Percentiles rank a stretch among this genome's conserved stretches.
Evolutionary conservation across 176 grass and related monocot genomes (phyloP).

Genomic region (Bromus sterilis): DNA sequence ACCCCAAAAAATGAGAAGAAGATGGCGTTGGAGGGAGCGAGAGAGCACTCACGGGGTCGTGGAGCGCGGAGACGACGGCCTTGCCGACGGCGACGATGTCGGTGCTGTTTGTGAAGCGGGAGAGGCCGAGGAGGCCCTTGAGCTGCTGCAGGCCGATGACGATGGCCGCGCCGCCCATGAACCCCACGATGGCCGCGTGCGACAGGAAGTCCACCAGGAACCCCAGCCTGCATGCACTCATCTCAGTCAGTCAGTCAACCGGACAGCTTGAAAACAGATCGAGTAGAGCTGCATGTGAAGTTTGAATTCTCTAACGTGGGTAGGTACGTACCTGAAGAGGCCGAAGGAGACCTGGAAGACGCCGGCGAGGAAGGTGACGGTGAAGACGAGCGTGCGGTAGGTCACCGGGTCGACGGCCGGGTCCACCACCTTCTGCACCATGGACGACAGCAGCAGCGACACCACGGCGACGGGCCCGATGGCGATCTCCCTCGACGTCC

Average conservation of each 20-base stretch:
- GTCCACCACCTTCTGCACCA: constrained; percentile 81
- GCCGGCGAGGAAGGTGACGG: constrained; percentile 78
- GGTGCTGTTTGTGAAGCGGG: constrained; percentile 79
- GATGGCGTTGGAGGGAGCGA: neutral
- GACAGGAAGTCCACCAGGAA: constrained; percentile 92
- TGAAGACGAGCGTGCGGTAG: constrained; percentile 71
- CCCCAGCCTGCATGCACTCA: constrained; percentile 40
- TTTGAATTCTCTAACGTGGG: neutral
- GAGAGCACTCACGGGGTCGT: constrained; percentile 48
- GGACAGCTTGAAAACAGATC: neutral
- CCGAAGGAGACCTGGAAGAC: constrained; percentile 87
- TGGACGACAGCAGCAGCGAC: constrained; percentile 87
- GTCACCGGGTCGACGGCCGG: constrained; percentile 51
- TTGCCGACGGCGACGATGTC: constrained; percentile 71
- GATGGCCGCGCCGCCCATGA: constrained; percentile 90
- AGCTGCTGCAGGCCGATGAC: constrained; percentile 92
- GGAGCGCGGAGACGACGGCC: constrained; percentile 46
- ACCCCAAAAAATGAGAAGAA: too few species aligned
- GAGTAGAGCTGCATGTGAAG: neutral
- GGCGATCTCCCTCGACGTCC: constrained; percentile 81
- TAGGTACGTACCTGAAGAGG: constrained; percentile 48
- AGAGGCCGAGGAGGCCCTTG: constrained; percentile 74
- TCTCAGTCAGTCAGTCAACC: neutral
- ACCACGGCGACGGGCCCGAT: constrained; percentile 91
- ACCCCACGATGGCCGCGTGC: constrained; percentile 86